Evolutionary conservation across 441 rosid species (phyloP), one percentile per base, ranked within the genome.

Genomic region (Biscutella laevigata): DNA sequence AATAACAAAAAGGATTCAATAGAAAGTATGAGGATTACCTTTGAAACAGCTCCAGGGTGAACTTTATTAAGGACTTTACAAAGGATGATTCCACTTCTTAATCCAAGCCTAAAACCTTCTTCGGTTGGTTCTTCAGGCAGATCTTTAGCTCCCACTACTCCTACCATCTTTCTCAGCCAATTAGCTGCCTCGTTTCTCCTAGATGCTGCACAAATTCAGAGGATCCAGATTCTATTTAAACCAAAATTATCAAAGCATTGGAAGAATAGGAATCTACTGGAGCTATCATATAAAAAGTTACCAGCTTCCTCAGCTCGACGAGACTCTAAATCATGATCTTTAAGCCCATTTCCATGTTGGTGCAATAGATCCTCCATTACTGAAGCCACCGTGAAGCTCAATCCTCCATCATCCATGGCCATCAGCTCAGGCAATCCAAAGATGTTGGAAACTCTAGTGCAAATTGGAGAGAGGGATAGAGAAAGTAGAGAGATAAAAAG

Each of bases 81-180:
- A 26, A 88, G 92, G 35, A 88, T 76, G 28, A 88, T 88, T 7
- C 96, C 96, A 63, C 95, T 88, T 43, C 96, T 76, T 70, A 88
- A 68, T 14, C 96, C 96, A 69, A 85, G 81, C 75, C 87, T 76
- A 47, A 85, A 76, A 56, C 81, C 96, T 60, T 88, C 89, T 41
- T 88, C 96, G 0, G 92, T 85, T 19, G 96, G 94, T 68, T 85
- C 88, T 0, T 84, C 87, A 8, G 96, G 95, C 71, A 88, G 71
- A 73, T 88, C 96, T 29, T 68, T 88, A 27, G 87, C 92, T 25
- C 76, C 82, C 3, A 85, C 86, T 25, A 85, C 96, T 44, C 95
- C 96, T 1, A 79, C 81, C 81, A 73, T 76, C 70, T 79, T 81
- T 49, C 95, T 81, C 61, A 88, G 74, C 96, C 96, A 88, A 37